Conservation (phyloP, 1,284 basidiomycete genomes). For the Mycosarcoma maydis region DNA sequence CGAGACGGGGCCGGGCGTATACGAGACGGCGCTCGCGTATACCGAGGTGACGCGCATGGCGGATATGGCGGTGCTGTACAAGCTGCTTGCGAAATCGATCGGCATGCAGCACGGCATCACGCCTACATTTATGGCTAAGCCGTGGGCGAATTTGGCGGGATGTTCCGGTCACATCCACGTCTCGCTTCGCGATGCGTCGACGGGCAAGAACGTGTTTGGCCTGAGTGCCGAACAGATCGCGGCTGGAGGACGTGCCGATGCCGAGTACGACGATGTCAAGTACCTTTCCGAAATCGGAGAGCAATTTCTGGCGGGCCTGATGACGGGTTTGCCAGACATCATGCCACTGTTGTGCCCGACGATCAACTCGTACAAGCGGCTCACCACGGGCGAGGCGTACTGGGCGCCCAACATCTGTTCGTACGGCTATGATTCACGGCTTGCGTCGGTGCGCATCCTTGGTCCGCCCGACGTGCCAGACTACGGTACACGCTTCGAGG, state of each 20-base stretch:
- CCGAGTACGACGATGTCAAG: constrained; percentile 81
- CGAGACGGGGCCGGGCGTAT: constrained; percentile 85
- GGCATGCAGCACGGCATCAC: constrained; percentile 88
- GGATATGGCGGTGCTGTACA: constrained; percentile 93
- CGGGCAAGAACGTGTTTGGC: constrained; percentile 83
- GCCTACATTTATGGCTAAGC: constrained; percentile 98
- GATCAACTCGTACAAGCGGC: constrained; percentile 96
- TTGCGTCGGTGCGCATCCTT: constrained; percentile 88
- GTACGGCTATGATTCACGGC: constrained; percentile 93
- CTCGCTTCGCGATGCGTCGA: constrained; percentile 75
- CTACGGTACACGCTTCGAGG: constrained; percentile 84
- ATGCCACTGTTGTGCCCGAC: constrained; percentile 80
- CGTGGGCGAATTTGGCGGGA: constrained; percentile 73
- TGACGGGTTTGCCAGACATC: constrained; percentile 85
- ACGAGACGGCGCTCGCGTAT: constrained; percentile 92
- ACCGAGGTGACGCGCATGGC: constrained; percentile 85
- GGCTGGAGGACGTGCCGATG: constrained; percentile 74
- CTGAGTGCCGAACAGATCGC: constrained; percentile 74
- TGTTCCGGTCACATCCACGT: constrained; percentile 84
- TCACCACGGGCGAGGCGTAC: constrained; percentile 90
- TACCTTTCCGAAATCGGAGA: constrained; percentile 86
- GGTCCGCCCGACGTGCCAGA: constrained; percentile 84
- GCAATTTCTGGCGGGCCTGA: constrained; percentile 88
- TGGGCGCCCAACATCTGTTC: constrained; percentile 91
- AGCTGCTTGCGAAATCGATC: constrained; percentile 88